Evolutionary conservation across 78 protist species (phyloP).

Genomic region (Polysphondylium violaceum): DNA sequence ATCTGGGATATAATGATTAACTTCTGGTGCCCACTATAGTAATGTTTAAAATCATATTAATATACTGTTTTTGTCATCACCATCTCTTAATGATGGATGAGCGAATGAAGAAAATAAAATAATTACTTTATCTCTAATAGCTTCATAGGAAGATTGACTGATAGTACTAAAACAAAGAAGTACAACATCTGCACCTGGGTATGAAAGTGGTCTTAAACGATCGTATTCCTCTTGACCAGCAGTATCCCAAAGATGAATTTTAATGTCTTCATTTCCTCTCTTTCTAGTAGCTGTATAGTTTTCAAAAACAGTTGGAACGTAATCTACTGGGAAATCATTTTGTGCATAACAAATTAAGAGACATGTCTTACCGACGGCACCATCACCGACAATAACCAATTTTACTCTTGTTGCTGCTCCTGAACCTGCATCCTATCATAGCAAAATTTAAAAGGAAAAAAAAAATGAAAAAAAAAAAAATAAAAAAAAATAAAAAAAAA

Average conservation of each 20-base stretch:
- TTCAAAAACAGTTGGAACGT: conserved; percentile 89
- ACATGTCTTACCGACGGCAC: conserved; percentile 89
- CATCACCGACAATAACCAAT: conserved; percentile 87
- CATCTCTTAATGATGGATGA: not conserved
- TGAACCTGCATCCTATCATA: conserved; percentile 50
- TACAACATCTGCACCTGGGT: conserved; percentile 96
- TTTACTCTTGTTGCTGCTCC: conserved; percentile 77
- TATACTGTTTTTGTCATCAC: not conserved
- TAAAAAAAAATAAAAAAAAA: too few species aligned
- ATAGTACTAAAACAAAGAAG: conserved; percentile 93
- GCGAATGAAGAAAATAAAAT: too few species aligned
- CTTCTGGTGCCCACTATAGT: conserved; percentile 85
- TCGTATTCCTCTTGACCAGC: conserved; percentile 85
- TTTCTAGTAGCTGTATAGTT: conserved; percentile 78
- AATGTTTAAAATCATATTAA: not conserved
- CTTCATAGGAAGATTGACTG: conserved; percentile 88
- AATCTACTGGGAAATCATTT: conserved; percentile 83
- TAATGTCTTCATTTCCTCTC: conserved; percentile 66
- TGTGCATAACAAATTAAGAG: conserved; percentile 80
- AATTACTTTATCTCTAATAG: conserved; percentile 84
- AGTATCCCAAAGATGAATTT: conserved; percentile 83
- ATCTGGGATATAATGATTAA: conserved; percentile 79
- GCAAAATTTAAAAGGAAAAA: not conserved
- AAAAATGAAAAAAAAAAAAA: too few species aligned
- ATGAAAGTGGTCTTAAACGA: conserved; percentile 92